A percentile compares a stretch with the other conserved stretches of the same genome.
Conservation (phyloP, 805 yeast genomes). For the Ogataea wickerhamii region DNA sequence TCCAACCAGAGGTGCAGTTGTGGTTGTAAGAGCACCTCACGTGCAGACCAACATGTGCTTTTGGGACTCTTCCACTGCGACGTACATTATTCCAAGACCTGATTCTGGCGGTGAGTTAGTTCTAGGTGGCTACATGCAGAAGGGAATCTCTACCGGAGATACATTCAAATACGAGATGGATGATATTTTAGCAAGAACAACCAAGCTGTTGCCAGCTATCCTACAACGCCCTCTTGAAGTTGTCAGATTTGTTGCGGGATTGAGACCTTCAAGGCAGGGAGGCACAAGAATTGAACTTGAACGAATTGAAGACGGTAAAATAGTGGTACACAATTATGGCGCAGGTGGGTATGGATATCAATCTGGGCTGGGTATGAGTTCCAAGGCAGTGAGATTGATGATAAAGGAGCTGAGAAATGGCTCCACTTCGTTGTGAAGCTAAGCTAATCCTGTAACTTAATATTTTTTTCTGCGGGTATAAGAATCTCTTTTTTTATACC, state of each 20-base stretch:
- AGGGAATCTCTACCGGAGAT: constrained; percentile 56
- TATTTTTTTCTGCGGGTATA: too few species aligned
- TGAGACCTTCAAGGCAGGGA: constrained; percentile 71
- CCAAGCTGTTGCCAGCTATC: constrained; percentile 47
- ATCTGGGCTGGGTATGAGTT: constrained; percentile 59
- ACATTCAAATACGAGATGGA: constrained; percentile 53
- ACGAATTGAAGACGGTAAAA: constrained; percentile 37
- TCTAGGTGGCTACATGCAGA: constrained; percentile 70
- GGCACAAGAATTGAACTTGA: constrained; percentile 68
- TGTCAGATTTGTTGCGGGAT: constrained; percentile 62
- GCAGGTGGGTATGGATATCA: constrained; percentile 64
- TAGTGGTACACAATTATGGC: constrained; percentile 68
- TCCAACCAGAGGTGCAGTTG: constrained; percentile 78
- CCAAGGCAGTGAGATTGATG: constrained; percentile 40
- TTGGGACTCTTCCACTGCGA: constrained; percentile 57
- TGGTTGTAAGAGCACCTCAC: constrained; percentile 67
- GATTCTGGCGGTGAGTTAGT: constrained; percentile 59
- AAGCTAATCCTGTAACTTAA: too few species aligned
- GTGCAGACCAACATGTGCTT: constrained; percentile 51
- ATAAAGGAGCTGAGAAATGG: constrained; percentile 7
- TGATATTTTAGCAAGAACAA: constrained; percentile 49
- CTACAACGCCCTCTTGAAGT: constrained; percentile 44
- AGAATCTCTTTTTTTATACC: too few species aligned
- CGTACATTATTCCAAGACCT: constrained; percentile 71
- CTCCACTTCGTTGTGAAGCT: neutral